Evolutionary conservation across 768 basidiomycete species (phyloP), one percentile per base, ranked within the genome.

Genomic region (Auriscalpium microsporum): DNA sequence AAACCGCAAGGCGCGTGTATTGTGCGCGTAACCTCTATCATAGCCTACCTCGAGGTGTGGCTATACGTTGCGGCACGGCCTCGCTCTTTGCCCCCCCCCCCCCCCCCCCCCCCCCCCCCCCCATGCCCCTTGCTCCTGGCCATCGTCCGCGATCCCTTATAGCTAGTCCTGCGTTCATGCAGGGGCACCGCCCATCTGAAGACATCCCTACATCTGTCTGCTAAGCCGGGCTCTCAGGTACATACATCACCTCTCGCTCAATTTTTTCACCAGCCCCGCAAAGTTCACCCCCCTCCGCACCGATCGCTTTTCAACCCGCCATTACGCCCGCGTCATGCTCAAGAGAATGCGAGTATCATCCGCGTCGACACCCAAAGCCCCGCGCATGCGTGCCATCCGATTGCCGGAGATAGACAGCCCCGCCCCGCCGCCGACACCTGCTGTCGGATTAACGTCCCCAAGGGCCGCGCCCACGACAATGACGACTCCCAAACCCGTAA

Each of bases 91-190:
- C 21, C 33, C 53, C 54, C 23, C 5, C 23, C 23, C 5, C 23
- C 23, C 5, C 5, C 23, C 5, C 23, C 2, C 2, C 23, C 23
- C 2, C 23, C 23, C 2, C 5, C 23, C 23, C 23, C 23, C 36
- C 60, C 52, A 54, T 45, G 45, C 46, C 54, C 54, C 33, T 45
- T 33, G 37, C 57, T n/a, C 40, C 46, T 48, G 44, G 52, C 46
- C 54, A 55, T 46, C 51, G 48, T 47, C 51, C 55, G 44, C 38
- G 55, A 60, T 60, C 40, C 40, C 60, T 56, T 61, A 60, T 56
- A 59, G 58, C 55, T 56, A 58, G 58, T 48, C 33, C 16, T 45
- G 35, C 52, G 55, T 34, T 53, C 51, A 55, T 56, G 60, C 53
- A 52, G 55, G 54, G 54, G 55, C 52, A 53, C 50, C 58, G 55